A percentile compares a stretch with the other conserved stretches of the same genome.
Evolutionary conservation across 1,284 basidiomycete genomes (phyloP).

Genomic region (Ceraceosorus guamensis): DNA sequence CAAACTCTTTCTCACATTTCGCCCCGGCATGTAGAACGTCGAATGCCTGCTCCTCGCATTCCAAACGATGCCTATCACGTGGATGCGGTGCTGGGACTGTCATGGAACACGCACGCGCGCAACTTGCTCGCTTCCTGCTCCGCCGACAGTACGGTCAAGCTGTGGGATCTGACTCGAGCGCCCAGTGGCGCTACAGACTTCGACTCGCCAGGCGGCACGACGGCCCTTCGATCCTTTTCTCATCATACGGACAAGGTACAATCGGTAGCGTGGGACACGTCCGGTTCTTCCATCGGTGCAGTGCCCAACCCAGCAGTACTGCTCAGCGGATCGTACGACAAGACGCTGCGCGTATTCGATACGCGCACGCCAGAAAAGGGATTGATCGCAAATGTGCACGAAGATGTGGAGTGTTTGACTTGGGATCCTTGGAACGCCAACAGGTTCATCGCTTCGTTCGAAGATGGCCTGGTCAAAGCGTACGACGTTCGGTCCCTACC

Average conservation of each 20-base stretch:
- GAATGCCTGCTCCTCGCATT: conserved; percentile 68
- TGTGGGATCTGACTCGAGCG: conserved; percentile 81
- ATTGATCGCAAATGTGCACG: conserved; percentile 61
- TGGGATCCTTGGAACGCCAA: conserved; percentile 93
- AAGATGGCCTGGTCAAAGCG: conserved; percentile 55
- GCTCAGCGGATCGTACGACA: conserved; percentile 86
- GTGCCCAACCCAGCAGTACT: conserved; percentile 66
- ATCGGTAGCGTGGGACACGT: conserved; percentile 87
- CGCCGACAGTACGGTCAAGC: conserved; percentile 89
- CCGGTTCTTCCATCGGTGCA: conserved; percentile 47
- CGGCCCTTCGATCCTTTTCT: conserved; percentile 73
- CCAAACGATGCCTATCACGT: conserved; percentile 71
- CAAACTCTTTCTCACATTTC: conserved; percentile 39
- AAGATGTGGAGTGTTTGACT: conserved; percentile 83
- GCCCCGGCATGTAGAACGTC: conserved; percentile 63
- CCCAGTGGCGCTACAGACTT: conserved; percentile 50
- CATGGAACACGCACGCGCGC: conserved; percentile 83
- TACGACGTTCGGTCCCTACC: not conserved
- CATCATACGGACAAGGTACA: conserved; percentile 92
- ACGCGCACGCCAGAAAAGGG: conserved; percentile 70
- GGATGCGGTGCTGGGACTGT: conserved; percentile 81
- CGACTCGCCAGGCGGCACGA: conserved; percentile 14
- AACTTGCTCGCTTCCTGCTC: conserved; percentile 86
- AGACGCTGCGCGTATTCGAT: conserved; percentile 87
- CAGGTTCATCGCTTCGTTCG: conserved; percentile 69